Evolutionary conservation across 345 rosid genomes (phyloP).

Genomic region (Salix koriyanagi): DNA sequence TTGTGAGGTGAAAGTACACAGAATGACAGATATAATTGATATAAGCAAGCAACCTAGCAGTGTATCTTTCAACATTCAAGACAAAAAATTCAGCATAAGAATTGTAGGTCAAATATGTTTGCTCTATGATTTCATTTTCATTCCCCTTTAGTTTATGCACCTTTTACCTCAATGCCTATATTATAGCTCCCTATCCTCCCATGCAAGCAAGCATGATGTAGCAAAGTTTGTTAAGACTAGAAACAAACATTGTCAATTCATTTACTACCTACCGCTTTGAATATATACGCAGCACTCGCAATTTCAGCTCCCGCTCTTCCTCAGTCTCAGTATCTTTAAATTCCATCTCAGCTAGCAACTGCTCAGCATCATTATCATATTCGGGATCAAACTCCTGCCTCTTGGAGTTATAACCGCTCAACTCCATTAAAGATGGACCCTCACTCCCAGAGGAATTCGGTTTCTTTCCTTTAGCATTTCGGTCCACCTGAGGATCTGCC

Average conservation of each 20-base stretch:
- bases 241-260: not conserved
- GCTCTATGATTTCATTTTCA: not conserved
- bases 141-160: not conserved
- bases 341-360: constrained; percentile 95
- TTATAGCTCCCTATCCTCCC: not conserved
- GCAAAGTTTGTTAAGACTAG: not conserved
- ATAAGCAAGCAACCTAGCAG: not conserved
- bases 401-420: constrained; percentile 75
- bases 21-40: not conserved
- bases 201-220: not conserved
- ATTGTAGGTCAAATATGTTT: not conserved
- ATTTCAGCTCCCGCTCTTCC: constrained; percentile 79
- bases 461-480: constrained; percentile 66
- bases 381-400: constrained; percentile 90
- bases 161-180: not conserved
- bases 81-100: not conserved
- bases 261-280: constrained; percentile 56
- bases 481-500: constrained; percentile 60
- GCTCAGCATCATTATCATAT: constrained; percentile 95
- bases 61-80: not conserved
- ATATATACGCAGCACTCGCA: constrained; percentile 76
- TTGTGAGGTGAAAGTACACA: not conserved
- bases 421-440: constrained; percentile 62
- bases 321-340: constrained; percentile 82
- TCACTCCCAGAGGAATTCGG: constrained; percentile 51